A percentile compares a stretch with the other conserved stretches of the same genome.
Evolutionary conservation across 768 basidiomycete species (phyloP).

Genomic region (Lyophyllum decastes): DNA sequence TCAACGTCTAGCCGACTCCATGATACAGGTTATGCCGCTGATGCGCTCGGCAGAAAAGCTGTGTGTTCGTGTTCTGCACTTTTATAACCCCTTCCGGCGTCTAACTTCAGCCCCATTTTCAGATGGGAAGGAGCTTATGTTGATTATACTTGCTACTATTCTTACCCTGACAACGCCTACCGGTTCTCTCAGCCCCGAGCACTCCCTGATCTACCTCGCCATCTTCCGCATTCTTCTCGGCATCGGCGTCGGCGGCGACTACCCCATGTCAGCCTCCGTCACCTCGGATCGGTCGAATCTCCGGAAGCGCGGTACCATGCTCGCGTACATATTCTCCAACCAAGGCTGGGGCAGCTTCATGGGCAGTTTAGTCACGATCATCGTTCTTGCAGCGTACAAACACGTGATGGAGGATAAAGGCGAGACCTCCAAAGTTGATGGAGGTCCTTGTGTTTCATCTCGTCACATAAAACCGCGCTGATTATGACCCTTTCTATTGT

Average conservation of each 20-base stretch:
- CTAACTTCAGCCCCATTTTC: constrained; percentile 3
- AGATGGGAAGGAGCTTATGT: constrained; percentile 80
- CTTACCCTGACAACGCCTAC: constrained; percentile 68
- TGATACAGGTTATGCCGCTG: constrained; percentile 59
- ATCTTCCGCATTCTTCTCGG: constrained; percentile 75
- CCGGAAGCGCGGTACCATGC: constrained; percentile 68
- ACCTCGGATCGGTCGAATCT: constrained; percentile 67
- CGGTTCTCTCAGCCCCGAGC: constrained; percentile 51
- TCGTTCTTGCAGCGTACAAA: constrained; percentile 67
- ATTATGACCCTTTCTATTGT: not conserved
- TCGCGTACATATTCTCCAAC: constrained; percentile 77
- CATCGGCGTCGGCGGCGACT: constrained; percentile 79
- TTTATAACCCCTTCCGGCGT: not conserved
- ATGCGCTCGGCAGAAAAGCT: constrained; percentile 67
- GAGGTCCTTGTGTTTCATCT: constrained; percentile 39
- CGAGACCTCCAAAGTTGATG: constrained; percentile 67
- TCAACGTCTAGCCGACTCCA: not conserved
- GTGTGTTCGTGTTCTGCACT: constrained; percentile 43
- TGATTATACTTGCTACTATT: constrained; percentile 80
- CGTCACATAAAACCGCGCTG: not conserved
- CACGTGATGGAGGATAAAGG: constrained; percentile 59
- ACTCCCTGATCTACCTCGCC: constrained; percentile 60
- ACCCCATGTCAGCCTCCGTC: constrained; percentile 74
- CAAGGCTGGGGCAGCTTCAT: constrained; percentile 78
- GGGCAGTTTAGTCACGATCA: constrained; percentile 61